These are phyloP conservation scores for Lachnellula arida DNA, from an alignment of 2,329 filamentous ascomycete genomes.

Conservation along the genomic window DNA sequence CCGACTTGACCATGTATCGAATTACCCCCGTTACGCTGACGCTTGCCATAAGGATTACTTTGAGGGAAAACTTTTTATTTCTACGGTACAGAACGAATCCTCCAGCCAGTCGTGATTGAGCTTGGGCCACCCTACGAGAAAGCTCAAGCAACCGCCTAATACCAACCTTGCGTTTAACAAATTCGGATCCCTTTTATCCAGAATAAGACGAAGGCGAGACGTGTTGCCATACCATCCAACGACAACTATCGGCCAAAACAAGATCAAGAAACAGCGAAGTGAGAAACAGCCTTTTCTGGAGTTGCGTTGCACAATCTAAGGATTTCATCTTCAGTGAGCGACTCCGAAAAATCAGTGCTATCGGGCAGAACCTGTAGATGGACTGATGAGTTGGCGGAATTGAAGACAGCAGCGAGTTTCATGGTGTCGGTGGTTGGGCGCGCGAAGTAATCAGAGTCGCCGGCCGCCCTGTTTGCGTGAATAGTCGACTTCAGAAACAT, in stretches of 20 bases:
- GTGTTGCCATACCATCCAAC: not conserved
- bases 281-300: slow-evolving; percentile 9
- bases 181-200: not conserved
- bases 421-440: slow-evolving; percentile 56
- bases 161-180: too few species aligned
- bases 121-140: too few species aligned
- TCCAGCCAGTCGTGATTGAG: too few species aligned
- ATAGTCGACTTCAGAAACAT: slow-evolving; percentile 65
- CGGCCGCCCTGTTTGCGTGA: slow-evolving; percentile 58
- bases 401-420: slow-evolving; percentile 62
- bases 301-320: slow-evolving; percentile 8
- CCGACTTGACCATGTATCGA: too few species aligned
- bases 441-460: slow-evolving; percentile 66
- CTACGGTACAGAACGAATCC: too few species aligned
- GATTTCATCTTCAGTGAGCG: slow-evolving; percentile 35
- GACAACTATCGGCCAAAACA: not conserved
- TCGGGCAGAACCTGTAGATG: slow-evolving; percentile 44
- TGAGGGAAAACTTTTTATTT: too few species aligned
- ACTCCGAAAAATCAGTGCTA: slow-evolving; percentile 37
- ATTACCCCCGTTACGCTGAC: too few species aligned
- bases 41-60: too few species aligned
- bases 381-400: slow-evolving; percentile 45
- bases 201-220: not conserved
- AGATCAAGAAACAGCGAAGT: slow-evolving; percentile 3
- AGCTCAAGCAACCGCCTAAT: too few species aligned